phyloP scores from a whole-genome alignment of 106 monocot species.

The Platanthera guangdongensis region DNA sequence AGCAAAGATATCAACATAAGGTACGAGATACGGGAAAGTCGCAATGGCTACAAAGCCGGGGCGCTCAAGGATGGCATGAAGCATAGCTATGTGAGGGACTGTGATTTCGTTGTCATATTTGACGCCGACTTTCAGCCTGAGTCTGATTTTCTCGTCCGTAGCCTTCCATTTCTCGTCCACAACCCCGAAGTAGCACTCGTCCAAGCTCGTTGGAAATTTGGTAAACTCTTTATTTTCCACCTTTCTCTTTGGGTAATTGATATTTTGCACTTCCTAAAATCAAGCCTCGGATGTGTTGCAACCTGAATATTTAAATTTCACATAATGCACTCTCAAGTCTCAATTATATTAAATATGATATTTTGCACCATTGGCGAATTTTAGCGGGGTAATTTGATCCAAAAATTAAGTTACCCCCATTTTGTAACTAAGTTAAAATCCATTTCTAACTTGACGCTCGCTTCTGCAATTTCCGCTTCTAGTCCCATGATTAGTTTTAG shows the following conservation, averaged over 20 bases:
- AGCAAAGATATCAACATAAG: constrained; percentile 40
- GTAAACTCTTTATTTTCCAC: constrained; percentile 6
- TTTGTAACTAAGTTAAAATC: too few relatives aligned
- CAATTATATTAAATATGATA: too few relatives aligned
- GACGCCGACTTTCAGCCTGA: constrained; percentile 61
- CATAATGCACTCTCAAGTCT: too few relatives aligned
- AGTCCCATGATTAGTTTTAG: background rate
- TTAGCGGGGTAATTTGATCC: too few relatives aligned
- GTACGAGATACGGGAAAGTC: constrained; percentile 40
- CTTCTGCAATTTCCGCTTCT: too few relatives aligned
- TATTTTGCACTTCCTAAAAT: too few relatives aligned
- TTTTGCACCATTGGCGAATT: too few relatives aligned
- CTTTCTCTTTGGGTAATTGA: background rate
- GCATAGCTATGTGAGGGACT: constrained; percentile 36
- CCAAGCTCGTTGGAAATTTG: constrained; percentile 50
- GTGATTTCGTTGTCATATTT: constrained; percentile 39
- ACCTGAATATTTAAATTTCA: too few relatives aligned
- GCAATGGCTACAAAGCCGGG: constrained; percentile 51
- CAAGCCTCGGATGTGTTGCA: too few relatives aligned
- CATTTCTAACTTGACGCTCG: too few relatives aligned
- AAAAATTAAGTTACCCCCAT: too few relatives aligned
- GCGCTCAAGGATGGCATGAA: constrained; percentile 49
- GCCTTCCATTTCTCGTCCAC: constrained; percentile 41
- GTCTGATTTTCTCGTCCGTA: constrained; percentile 34
- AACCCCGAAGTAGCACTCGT: constrained; percentile 38